Percentiles rank a stretch among this genome's conserved stretches.
Evolutionary conservation across 2,329 filamentous ascomycete species (phyloP).

Genomic region (Fusarium sp.): DNA sequence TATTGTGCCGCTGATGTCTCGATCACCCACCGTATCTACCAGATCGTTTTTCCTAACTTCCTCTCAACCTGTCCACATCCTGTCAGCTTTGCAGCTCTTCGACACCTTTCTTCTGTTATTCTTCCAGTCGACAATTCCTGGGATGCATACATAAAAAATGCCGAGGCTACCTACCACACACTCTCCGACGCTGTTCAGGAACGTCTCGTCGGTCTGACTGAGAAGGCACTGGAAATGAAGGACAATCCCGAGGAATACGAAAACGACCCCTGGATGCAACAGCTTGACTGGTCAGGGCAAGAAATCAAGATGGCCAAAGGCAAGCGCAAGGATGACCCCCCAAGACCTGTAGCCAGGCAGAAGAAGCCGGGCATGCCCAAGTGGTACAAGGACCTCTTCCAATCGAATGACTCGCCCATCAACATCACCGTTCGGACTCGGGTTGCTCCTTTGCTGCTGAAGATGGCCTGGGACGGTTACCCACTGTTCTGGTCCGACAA

Average conservation of each 20-base stretch:
- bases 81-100: constrained; percentile 93
- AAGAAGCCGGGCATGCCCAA: constrained; percentile 95
- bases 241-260: constrained; percentile 75
- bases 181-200: constrained; percentile 83
- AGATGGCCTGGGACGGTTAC: constrained; percentile 87
- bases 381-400: constrained; percentile 95
- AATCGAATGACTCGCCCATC: constrained; percentile 75
- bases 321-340: constrained; percentile 86
- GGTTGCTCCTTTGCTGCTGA: constrained; percentile 85
- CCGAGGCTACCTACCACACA: constrained; percentile 85
- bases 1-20: constrained; percentile 96
- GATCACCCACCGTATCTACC: constrained; percentile 93
- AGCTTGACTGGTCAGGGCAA: constrained; percentile 96
- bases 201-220: constrained; percentile 77
- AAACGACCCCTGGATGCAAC: constrained; percentile 89
- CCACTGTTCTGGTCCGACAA: constrained; percentile 94
- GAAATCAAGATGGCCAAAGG: constrained; percentile 91
- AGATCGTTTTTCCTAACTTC: constrained; percentile 92
- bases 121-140: constrained; percentile 89
- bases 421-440: constrained; percentile 87
- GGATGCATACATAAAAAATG: constrained; percentile 84
- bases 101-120: constrained; percentile 94
- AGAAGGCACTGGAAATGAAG: constrained; percentile 82
- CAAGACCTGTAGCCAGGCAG: constrained; percentile 81
- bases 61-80: constrained; percentile 92